Evolutionary conservation across 2,329 filamentous ascomycete genomes (phyloP).

Genomic region (Chaetomium globosum): DNA sequence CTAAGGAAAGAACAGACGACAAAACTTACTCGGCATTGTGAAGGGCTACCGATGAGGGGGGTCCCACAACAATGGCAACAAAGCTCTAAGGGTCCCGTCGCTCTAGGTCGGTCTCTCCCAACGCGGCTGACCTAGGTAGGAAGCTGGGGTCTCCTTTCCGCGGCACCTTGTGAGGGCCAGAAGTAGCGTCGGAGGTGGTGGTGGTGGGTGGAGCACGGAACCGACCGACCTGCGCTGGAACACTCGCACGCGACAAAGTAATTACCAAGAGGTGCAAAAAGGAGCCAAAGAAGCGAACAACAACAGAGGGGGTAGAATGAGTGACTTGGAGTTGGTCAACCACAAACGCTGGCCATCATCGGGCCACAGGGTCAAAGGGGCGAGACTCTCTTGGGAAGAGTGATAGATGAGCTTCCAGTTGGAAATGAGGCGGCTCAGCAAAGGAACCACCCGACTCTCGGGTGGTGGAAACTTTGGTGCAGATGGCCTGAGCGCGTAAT

Average conservation of each 20-base stretch:
- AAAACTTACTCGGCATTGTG: slow-evolving; percentile 37
- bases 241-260: slow-evolving; percentile 8
- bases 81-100: slow-evolving; percentile 11
- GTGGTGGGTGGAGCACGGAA: slow-evolving; percentile 28
- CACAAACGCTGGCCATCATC: slow-evolving; percentile 38
- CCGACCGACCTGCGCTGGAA: slow-evolving; percentile 12
- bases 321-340: slow-evolving; percentile 40
- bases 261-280: slow-evolving; percentile 11
- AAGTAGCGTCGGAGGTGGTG: neutral
- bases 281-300: slow-evolving; percentile 25
- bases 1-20: slow-evolving; percentile 19
- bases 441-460: slow-evolving; percentile 8
- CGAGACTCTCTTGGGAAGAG: slow-evolving; percentile 26
- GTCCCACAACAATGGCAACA: slow-evolving; percentile 31
- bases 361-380: slow-evolving; percentile 30
- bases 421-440: slow-evolving; percentile 31
- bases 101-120: slow-evolving; percentile 17
- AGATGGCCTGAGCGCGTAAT: slow-evolving; percentile 16
- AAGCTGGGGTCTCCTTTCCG: slow-evolving; percentile 30
- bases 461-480: slow-evolving; percentile 11
- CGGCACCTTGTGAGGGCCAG: slow-evolving; percentile 17
- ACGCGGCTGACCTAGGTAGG: slow-evolving; percentile 16
- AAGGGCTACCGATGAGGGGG: slow-evolving; percentile 25
- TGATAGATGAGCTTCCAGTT: slow-evolving; percentile 24
- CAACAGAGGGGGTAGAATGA: slow-evolving; percentile 30